Percentiles rank a stretch among this genome's conserved stretches.
phyloP scores from a whole-genome alignment of 2,329 filamentous ascomycete species.

The Acephala macrosclerotiorum region DNA sequence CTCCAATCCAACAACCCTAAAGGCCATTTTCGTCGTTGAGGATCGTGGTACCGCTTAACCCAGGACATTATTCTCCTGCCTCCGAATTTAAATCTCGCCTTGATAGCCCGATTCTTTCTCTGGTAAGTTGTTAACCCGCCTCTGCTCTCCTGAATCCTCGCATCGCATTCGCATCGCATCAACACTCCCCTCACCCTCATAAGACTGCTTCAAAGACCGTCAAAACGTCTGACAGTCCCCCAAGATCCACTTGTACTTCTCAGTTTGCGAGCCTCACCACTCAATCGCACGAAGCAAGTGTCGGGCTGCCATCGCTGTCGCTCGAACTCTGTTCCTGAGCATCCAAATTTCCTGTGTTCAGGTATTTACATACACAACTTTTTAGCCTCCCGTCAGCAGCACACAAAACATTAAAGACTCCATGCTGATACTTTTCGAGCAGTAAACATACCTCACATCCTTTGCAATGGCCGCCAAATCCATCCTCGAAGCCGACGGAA shows the following conservation, averaged over 20 bases:
- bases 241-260: slow-evolving; percentile 3
- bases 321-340: slow-evolving; percentile 5
- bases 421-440: slow-evolving; percentile 28
- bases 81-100: slow-evolving; percentile 10
- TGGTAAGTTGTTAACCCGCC: slow-evolving; percentile 11
- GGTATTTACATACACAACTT: neutral
- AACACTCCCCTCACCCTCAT: neutral
- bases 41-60: neutral
- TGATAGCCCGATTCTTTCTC: slow-evolving; percentile 2
- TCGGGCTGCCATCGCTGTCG: neutral
- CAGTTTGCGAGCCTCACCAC: slow-evolving; percentile 5
- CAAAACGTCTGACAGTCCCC: slow-evolving; percentile 12
- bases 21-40: neutral
- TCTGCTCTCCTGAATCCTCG: neutral
- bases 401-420: slow-evolving; percentile 12
- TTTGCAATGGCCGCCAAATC: slow-evolving; percentile 90
- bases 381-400: slow-evolving; percentile 26
- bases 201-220: slow-evolving; percentile 8
- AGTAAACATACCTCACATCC: slow-evolving; percentile 37
- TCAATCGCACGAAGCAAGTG: slow-evolving; percentile 13
- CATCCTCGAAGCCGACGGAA: slow-evolving; percentile 98
- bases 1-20: neutral
- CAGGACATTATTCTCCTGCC: neutral
- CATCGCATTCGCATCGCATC: slow-evolving; percentile 16
- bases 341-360: neutral